Base-by-base conservation (phyloP, 2,329 filamentous ascomycete species). In the Ophiostoma quercus region DNA sequence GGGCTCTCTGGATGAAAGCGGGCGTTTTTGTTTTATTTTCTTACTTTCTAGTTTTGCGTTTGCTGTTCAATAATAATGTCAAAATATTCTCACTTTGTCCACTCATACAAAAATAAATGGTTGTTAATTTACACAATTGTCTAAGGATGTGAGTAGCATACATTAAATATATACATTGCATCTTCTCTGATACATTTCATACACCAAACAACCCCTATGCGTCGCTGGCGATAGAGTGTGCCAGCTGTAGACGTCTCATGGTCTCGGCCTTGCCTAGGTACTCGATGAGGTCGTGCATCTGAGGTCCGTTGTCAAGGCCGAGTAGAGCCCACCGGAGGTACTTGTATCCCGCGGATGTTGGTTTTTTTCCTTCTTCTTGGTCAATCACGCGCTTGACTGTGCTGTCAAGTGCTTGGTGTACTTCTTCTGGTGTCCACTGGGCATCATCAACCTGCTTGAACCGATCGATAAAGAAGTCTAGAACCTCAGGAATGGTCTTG, bases 321-420 rank as follows among this genome's bases (percentile, higher is more conserved):
- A 77, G 39, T n/a, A 79, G 71, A 7, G 74, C 77, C 76, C 77
- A 78, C 1, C 78, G 74, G 25, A 79, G 66, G 19, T 75, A 72
- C 29, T 73, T 75, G 70, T 74, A 78, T 14, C 75, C 74, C 0
- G 67, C 71, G 6, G 71, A 66, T 4, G 60, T 51, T 14, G 70
- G 62, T 6, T 57, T 2, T n/a, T 66, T 51, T 7, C 66, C 67
- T 14, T 47, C 39, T 1, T 70, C 62, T 9, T 54, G 54, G 51
- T 51, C 63, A 7, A 25, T 34, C 2, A 72, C 65, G 8, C 19
- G 14, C 68, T 73, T 70, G 1, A 70, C 67, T 11, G 68, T 51
- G 19, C 57, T 43, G 11, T 69, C 66, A 2, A 75, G 60, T 0
- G 47, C 9, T 0, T 12, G 6, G 3, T 72, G 69, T 5, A 76